phyloP scores from a whole-genome alignment of 2,329 filamentous ascomycete species.

The Aspergillus vadensis region DNA sequence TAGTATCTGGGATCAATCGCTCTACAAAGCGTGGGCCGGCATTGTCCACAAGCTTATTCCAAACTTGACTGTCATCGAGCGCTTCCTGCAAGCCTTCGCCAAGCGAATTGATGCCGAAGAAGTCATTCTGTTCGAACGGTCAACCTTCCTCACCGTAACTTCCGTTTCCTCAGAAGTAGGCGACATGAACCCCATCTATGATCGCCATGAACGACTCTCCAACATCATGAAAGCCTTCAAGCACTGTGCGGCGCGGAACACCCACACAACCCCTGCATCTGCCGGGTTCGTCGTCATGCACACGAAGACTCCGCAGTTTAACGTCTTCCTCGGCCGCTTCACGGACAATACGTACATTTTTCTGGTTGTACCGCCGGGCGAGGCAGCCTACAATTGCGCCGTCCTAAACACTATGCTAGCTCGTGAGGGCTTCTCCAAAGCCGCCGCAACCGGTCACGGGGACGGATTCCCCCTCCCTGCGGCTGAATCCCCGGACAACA shows the following conservation, averaged over 20 bases:
- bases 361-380: slow-evolving; percentile 85
- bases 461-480: slow-evolving; percentile 45
- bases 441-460: slow-evolving; percentile 52
- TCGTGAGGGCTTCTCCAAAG: slow-evolving; percentile 73
- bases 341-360: slow-evolving; percentile 98
- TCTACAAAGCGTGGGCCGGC: slow-evolving; percentile 97
- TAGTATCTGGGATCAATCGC: slow-evolving; percentile 96
- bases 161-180: slow-evolving; percentile 79
- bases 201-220: slow-evolving; percentile 90
- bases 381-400: slow-evolving; percentile 87
- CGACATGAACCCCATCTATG: slow-evolving; percentile 79
- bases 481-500: slow-evolving; percentile 31
- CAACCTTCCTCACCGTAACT: slow-evolving; percentile 94
- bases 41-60: slow-evolving; percentile 99
- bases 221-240: slow-evolving; percentile 99
- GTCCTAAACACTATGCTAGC: slow-evolving; percentile 89
- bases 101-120: slow-evolving; percentile 89
- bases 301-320: slow-evolving; percentile 66
- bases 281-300: slow-evolving; percentile 51
- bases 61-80: slow-evolving; percentile 84
- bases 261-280: slow-evolving; percentile 45
- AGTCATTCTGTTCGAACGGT: slow-evolving; percentile 90
- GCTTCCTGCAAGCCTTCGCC: slow-evolving; percentile 78
- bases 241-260: slow-evolving; percentile 62
- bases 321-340: slow-evolving; percentile 91